Conservation (phyloP, 306 rosid species). For the Gynostemma pentaphyllum region DNA sequence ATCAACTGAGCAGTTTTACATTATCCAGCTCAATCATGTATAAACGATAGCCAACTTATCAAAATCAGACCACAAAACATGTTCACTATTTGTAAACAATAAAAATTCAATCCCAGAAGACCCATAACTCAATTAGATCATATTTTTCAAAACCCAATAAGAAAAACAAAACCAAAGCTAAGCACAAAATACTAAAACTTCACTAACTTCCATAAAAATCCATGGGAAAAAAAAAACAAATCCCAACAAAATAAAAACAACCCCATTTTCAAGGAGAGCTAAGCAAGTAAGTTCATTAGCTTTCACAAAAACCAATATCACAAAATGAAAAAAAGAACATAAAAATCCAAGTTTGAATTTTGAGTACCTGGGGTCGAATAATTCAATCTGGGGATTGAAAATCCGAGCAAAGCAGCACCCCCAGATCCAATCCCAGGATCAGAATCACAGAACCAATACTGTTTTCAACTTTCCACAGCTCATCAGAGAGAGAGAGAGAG, state of each 20-base stretch:
- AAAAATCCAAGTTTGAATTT: slow-evolving; percentile 11
- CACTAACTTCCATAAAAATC: neutral
- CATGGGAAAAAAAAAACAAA: neutral
- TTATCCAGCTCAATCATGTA: neutral
- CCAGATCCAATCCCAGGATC: slow-evolving; percentile 11
- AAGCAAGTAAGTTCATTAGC: neutral
- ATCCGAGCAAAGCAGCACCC: neutral
- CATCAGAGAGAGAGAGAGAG: neutral
- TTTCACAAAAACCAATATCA: neutral
- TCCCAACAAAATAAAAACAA: neutral
- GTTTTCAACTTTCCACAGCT: slow-evolving; percentile 17
- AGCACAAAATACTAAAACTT: neutral
- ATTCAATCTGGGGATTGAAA: neutral
- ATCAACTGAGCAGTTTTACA: neutral
- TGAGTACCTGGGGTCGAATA: slow-evolving; percentile 15
- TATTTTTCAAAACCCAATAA: slow-evolving; percentile 10
- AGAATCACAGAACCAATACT: slow-evolving; percentile 27
- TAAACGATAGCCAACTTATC: neutral
- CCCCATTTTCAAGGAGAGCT: neutral
- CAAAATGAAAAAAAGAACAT: neutral
- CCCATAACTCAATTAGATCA: slow-evolving; percentile 30
- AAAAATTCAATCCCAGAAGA: slow-evolving; percentile 7
- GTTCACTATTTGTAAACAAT: neutral
- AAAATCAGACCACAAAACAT: neutral
- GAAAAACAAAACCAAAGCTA: slow-evolving; percentile 4